Percentiles rank a stretch among this genome's conserved stretches.
These are phyloP conservation scores for Triticum aestivum DNA, from an alignment of 176 grass and related monocot genomes.

Conservation along the genomic window IWGSC_CS_RefSeq_v2.1 NC_057805.1:484414049-484414548, in stretches of 20 bases:
- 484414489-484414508: neutral
- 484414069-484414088: neutral
- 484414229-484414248: neutral
- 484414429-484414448: neutral
- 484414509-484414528: neutral
- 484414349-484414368: neutral
- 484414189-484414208: neutral
- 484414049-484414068: neutral
- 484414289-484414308: neutral
- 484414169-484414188: neutral
- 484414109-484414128: neutral
- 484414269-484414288: neutral
- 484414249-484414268: neutral
- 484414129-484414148: neutral
- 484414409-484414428: too few relatives aligned
- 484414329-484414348: neutral
- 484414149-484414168: neutral
- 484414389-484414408: too few relatives aligned
- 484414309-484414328: neutral
- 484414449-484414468: neutral
- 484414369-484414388: neutral
- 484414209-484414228: neutral
- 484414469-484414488: neutral
- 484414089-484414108: neutral
- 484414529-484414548: neutral